These are phyloP conservation scores for Prunus yedoensis DNA, from an alignment of 331 rosid species.

Conservation along the genomic window DNA sequence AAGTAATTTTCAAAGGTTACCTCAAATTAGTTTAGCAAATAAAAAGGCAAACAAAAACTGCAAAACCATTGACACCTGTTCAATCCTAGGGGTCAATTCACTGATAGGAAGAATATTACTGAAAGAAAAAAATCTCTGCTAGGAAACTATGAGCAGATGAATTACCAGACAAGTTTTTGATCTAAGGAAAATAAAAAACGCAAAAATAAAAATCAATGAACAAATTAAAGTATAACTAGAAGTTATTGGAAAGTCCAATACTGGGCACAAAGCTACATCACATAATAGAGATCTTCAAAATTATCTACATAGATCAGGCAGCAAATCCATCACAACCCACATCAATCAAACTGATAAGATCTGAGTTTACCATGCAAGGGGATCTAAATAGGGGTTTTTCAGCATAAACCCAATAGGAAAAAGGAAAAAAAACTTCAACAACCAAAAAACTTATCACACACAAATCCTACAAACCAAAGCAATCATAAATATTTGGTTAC, in stretches of 20 bases:
- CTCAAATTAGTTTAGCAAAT: neutral
- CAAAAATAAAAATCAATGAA: neutral
- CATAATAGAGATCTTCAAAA: neutral
- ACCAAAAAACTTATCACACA: neutral
- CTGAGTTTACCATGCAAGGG: neutral
- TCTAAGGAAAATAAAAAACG: neutral
- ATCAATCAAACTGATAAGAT: conserved; percentile 8
- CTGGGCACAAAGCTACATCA: neutral
- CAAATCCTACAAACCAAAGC: neutral
- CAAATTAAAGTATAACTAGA: neutral
- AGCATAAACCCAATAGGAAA: neutral
- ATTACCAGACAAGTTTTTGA: neutral
- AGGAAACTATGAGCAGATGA: neutral
- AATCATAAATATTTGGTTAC: neutral
- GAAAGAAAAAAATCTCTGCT: neutral
- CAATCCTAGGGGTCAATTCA: too few relatives aligned
- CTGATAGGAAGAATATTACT: too few relatives aligned
- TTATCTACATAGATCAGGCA: neutral
- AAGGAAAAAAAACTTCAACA: neutral
- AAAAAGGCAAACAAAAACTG: neutral
- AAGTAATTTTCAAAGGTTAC: conserved; percentile 3
- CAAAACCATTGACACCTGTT: neutral
- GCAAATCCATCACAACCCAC: neutral
- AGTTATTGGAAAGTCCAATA: neutral
- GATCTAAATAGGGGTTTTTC: neutral